These are phyloP conservation scores for Ophiostoma perfectum DNA, from an alignment of 2,329 filamentous ascomycete genomes.

Conservation along the genomic window DNA sequence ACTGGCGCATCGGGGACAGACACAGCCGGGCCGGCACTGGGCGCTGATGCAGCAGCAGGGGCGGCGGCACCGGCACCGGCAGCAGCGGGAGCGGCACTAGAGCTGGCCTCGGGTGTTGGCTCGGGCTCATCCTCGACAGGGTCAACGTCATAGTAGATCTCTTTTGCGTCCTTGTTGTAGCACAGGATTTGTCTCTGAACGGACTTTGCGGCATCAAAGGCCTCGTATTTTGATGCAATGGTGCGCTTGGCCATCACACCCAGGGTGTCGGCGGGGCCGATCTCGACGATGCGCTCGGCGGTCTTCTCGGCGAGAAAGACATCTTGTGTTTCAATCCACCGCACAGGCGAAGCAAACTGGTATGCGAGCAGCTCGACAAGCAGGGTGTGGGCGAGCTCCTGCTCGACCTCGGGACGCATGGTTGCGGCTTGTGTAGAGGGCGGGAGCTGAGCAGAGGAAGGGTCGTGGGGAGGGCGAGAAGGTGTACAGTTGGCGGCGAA, in stretches of 20 bases:
- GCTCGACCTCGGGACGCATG: constrained; percentile 98
- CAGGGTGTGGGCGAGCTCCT: constrained; percentile 96
- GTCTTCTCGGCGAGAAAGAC: constrained; percentile 95
- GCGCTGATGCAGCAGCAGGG: constrained; percentile 52
- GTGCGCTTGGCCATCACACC: constrained; percentile 97
- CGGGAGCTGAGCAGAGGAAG: background rate
- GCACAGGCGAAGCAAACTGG: constrained; percentile 95
- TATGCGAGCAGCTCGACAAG: constrained; percentile 98
- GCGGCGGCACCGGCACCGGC: constrained; percentile 51
- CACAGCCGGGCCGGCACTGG: constrained; percentile 78
- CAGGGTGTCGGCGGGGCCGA: constrained; percentile 93
- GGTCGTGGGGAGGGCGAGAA: background rate
- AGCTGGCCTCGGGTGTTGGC: constrained; percentile 35
- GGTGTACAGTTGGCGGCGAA: background rate
- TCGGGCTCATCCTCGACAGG: constrained; percentile 86
- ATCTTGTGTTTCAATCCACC: constrained; percentile 99
- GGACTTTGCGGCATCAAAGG: constrained; percentile 93
- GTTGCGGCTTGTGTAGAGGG: constrained; percentile 31
- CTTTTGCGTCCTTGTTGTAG: constrained; percentile 99
- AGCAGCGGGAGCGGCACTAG: constrained; percentile 49
- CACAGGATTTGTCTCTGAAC: constrained; percentile 96
- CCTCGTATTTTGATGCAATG: constrained; percentile 94
- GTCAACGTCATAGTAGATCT: constrained; percentile 99
- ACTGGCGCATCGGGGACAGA: constrained; percentile 82
- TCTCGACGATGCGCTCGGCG: constrained; percentile 94